These are phyloP conservation scores for Liriodendron chinense DNA, from an alignment of 164 flowering plant species.

Conservation along the genomic window DNA sequence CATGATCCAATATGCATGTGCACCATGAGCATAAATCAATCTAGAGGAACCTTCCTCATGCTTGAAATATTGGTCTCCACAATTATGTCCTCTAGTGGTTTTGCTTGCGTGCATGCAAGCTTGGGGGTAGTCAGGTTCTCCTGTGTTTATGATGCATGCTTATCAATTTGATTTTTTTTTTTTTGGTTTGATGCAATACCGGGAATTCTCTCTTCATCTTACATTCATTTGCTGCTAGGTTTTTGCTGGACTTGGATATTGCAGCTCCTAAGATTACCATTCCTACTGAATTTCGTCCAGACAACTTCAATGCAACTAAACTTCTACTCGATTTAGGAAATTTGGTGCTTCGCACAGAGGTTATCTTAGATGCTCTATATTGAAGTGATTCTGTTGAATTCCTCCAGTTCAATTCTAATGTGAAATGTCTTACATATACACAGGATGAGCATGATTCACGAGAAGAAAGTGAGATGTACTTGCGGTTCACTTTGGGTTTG, in stretches of 20 bases:
- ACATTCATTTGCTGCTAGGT: slow-evolving; percentile 45
- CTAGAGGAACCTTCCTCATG: too few species aligned
- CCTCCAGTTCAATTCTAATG: background rate
- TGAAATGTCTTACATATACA: slow-evolving; percentile 12
- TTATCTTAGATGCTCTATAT: slow-evolving; percentile 10
- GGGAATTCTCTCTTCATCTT: background rate
- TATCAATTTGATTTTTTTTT: background rate
- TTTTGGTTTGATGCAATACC: background rate
- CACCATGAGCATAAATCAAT: too few species aligned
- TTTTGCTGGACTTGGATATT: slow-evolving; percentile 88
- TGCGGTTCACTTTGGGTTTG: slow-evolving; percentile 80
- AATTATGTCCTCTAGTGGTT: background rate
- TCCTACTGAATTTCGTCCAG: slow-evolving; percentile 84
- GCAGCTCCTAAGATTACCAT: slow-evolving; percentile 98
- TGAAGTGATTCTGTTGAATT: slow-evolving; percentile 2
- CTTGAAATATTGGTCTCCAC: too few species aligned
- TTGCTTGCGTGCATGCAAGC: background rate
- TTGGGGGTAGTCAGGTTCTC: background rate
- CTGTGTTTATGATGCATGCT: background rate
- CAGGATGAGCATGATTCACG: slow-evolving; percentile 70
- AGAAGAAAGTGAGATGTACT: slow-evolving; percentile 57
- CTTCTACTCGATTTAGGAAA: slow-evolving; percentile 94
- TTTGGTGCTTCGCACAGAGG: slow-evolving; percentile 77
- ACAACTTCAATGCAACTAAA: slow-evolving; percentile 62
- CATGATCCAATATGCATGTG: too few species aligned